These are phyloP conservation scores for Chimonanthus praecox DNA, from an alignment of 164 flowering plant species.

Conservation along the genomic window DNA sequence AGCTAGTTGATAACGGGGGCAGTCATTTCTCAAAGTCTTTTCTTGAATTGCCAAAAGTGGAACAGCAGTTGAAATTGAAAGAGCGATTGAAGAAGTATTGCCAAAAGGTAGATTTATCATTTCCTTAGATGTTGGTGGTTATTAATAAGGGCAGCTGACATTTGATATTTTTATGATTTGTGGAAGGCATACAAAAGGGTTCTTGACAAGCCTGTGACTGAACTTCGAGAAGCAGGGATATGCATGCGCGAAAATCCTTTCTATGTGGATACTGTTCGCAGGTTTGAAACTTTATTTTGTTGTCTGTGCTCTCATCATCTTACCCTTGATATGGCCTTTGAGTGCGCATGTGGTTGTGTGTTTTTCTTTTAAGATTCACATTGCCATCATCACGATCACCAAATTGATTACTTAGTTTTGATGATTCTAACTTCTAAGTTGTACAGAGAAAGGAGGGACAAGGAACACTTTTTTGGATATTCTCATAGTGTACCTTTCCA, in stretches of 20 bases:
- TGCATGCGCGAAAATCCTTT: slow-evolving; percentile 99
- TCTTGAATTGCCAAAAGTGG: slow-evolving; percentile 75
- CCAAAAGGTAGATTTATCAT: slow-evolving; percentile 62
- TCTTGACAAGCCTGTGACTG: slow-evolving; percentile 87
- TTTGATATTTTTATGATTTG: slow-evolving; percentile 7
- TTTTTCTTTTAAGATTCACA: too few species aligned
- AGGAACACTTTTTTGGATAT: too few species aligned
- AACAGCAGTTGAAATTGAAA: slow-evolving; percentile 77
- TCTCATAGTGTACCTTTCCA: too few species aligned
- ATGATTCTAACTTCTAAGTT: too few species aligned
- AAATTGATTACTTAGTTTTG: too few species aligned
- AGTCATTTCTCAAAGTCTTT: slow-evolving; percentile 69
- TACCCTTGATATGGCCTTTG: not conserved
- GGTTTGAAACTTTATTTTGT: slow-evolving; percentile 39
- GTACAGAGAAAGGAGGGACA: too few species aligned
- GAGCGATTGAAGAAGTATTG: slow-evolving; percentile 95
- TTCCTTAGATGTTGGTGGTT: not conserved
- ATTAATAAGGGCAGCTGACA: not conserved
- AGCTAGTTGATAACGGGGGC: slow-evolving; percentile 53
- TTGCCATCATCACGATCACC: too few species aligned
- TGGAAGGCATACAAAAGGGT: slow-evolving; percentile 89
- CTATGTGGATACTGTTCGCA: slow-evolving; percentile 97
- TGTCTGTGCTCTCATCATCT: not conserved
- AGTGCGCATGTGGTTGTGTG: too few species aligned
- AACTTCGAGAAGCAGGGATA: slow-evolving; percentile 93